These are phyloP conservation scores for Hymenoscyphus fraxineus DNA, from an alignment of 2,329 filamentous ascomycete species.

Conservation along the genomic window DNA sequence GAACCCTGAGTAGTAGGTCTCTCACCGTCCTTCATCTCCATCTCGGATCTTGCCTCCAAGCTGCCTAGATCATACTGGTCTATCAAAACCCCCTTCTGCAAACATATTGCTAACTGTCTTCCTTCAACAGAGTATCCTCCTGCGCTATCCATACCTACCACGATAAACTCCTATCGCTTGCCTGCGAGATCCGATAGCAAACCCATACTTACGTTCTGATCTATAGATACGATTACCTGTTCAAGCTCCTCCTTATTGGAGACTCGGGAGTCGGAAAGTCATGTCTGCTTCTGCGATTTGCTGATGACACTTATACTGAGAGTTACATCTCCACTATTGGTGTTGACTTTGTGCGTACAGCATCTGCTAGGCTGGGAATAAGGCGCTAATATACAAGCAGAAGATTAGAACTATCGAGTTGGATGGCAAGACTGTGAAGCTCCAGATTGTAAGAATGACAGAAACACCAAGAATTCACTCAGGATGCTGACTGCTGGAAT, in stretches of 20 bases:
- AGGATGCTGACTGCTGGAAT: conserved; percentile 34
- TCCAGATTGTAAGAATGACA: conserved; percentile 79
- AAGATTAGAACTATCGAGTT: conserved; percentile 99
- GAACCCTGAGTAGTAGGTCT: conserved; percentile 88
- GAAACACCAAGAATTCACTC: not conserved
- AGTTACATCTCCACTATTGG: conserved; percentile 99
- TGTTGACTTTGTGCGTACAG: conserved; percentile 82
- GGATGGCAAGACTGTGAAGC: conserved; percentile 98
- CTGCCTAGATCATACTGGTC: conserved; percentile 5
- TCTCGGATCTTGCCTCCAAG: conserved; percentile 22
- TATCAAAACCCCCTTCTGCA: conserved; percentile 20
- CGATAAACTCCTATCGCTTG: not conserved
- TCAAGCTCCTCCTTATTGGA: conserved; percentile 99
- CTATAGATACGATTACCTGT: conserved; percentile 98
- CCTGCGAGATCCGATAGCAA: conserved; percentile 8
- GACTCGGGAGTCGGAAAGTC: conserved; percentile 99
- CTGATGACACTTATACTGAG: conserved; percentile 98
- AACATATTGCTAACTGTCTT: conserved; percentile 21
- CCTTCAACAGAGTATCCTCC: conserved; percentile 22
- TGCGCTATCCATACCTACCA: not conserved
- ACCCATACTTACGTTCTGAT: conserved; percentile 23
- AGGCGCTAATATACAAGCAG: conserved; percentile 47
- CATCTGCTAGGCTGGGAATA: conserved; percentile 3
- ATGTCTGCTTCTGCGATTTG: conserved; percentile 94
- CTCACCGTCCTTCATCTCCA: conserved; percentile 22